Percentiles rank a stretch among this genome's conserved stretches.
Conservation (phyloP, 2,329 filamentous ascomycete genomes). For the Periglandula ipomoeae region DNA sequence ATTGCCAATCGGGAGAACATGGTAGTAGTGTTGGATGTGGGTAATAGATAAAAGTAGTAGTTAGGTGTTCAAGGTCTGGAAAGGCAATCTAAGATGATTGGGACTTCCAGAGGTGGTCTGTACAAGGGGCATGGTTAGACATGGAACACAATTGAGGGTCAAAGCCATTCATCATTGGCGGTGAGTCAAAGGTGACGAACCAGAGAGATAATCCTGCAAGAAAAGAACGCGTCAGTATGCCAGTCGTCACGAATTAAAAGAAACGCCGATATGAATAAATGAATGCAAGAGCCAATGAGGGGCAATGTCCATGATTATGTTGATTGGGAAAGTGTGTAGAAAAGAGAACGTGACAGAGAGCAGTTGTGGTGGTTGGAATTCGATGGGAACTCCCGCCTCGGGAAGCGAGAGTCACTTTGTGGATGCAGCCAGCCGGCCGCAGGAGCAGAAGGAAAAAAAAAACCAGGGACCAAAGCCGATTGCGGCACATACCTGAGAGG, state of each 20-base stretch:
- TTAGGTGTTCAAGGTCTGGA: background rate
- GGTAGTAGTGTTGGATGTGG: constrained; percentile 17
- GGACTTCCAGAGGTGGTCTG: constrained; percentile 35
- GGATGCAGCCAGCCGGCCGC: background rate
- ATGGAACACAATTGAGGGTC: constrained; percentile 15
- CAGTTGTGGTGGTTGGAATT: background rate
- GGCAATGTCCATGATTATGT: background rate
- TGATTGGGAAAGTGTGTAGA: no score
- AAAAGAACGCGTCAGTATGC: constrained; percentile 31
- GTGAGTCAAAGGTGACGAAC: constrained; percentile 37
- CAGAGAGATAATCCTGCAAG: constrained; percentile 65
- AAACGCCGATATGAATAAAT: background rate
- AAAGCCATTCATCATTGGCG: constrained; percentile 20
- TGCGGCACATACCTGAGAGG: constrained; percentile 61
- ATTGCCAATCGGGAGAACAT: constrained; percentile 53
- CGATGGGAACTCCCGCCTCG: background rate
- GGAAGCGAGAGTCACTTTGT: background rate
- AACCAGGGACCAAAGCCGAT: background rate
- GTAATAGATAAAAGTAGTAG: background rate
- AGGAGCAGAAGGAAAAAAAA: background rate
- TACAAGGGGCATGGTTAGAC: constrained; percentile 6
- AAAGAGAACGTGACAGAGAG: background rate
- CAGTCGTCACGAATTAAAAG: background rate
- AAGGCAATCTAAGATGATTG: constrained; percentile 20
- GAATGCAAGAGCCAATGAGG: background rate